Conservation (phyloP, 106 monocot genomes). For the Posidonia australis region DNA sequence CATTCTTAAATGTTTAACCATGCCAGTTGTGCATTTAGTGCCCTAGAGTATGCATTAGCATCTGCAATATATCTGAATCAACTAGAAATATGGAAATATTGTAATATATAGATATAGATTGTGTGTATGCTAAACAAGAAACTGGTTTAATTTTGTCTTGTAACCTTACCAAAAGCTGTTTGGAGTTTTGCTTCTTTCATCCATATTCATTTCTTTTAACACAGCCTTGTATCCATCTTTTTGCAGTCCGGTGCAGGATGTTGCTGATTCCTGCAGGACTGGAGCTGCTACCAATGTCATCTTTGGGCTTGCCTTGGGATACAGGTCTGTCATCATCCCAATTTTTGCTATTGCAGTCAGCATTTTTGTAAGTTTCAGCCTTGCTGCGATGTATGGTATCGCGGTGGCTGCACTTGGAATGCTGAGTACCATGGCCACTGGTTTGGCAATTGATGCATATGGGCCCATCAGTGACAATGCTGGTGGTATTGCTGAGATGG, state of each 20-base stretch:
- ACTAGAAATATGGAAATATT: no score
- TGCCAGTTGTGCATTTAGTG: no score
- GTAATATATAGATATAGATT: no score
- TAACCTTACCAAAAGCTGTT: no score
- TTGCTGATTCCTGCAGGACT: conserved; percentile 27
- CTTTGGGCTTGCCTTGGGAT: conserved; percentile 26
- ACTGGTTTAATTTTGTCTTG: no score
- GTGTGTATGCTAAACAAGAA: no score
- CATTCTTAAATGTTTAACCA: no score
- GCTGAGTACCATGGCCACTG: conserved; percentile 29
- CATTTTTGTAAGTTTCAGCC: conserved; percentile 29
- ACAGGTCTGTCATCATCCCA: conserved; percentile 26
- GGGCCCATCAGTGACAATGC: conserved; percentile 32
- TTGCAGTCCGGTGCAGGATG: conserved; percentile 28
- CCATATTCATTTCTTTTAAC: background rate
- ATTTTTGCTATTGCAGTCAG: conserved; percentile 28
- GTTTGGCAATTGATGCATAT: conserved; percentile 29
- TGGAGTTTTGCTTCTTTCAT: no score
- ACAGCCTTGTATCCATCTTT: background rate
- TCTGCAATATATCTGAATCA: no score
- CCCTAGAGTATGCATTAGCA: no score
- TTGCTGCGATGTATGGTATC: conserved; percentile 30
- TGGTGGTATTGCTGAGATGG: conserved; percentile 31
- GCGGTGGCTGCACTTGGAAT: conserved; percentile 30
- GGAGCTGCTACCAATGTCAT: conserved; percentile 32